Conservation (phyloP, 495 filamentous ascomycete species). For the Annulohypoxylon maeteangense region DNA sequence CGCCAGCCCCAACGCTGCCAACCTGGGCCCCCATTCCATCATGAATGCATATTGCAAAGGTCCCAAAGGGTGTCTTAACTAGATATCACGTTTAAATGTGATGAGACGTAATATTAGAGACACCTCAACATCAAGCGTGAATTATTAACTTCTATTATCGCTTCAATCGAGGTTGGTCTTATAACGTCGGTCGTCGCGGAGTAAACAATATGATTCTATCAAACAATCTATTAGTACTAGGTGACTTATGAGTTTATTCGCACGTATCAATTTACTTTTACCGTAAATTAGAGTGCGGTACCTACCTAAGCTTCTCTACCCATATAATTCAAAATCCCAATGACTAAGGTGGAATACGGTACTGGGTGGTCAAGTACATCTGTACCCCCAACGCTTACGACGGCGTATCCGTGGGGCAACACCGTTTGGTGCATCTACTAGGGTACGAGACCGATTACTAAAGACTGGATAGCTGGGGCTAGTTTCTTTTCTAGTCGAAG, state of each 20-base stretch:
- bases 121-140: neutral
- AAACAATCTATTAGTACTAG: too few species aligned
- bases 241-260: too few species aligned
- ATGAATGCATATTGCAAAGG: neutral
- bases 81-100: neutral
- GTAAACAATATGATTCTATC: neutral
- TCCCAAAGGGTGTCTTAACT: neutral
- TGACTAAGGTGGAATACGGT: neutral
- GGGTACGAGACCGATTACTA: neutral
- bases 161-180: neutral
- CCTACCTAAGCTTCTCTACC: neutral
- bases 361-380: neutral
- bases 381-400: neutral
- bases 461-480: neutral
- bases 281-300: neutral
- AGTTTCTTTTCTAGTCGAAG: neutral
- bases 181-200: neutral
- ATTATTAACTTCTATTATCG: neutral
- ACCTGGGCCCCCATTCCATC: neutral
- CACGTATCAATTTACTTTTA: neutral
- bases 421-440: neutral
- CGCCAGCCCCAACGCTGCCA: neutral
- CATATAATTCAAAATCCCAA: neutral
- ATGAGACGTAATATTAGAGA: neutral
- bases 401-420: neutral